phyloP scores from a whole-genome alignment of 257 asterid species.

The Solanum neorickii region DNA sequence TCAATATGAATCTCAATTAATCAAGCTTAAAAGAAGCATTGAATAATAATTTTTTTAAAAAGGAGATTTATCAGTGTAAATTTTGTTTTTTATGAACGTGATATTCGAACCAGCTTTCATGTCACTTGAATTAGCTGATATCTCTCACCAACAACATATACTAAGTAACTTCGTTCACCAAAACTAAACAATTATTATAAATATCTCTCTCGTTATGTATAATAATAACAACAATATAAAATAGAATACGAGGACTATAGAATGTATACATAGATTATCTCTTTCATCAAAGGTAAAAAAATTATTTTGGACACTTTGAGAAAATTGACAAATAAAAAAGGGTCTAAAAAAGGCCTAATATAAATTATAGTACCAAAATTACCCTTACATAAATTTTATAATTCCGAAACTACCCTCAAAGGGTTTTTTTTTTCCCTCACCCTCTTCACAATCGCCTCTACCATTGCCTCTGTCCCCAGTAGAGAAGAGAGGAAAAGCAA shows the following conservation, averaged over 20 bases:
- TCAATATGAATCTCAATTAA: not conserved
- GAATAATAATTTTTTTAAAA: not conserved
- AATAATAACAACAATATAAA: not conserved
- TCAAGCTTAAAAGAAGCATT: accelerated
- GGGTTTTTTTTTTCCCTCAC: not conserved
- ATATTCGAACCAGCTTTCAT: no score
- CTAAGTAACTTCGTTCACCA: not conserved
- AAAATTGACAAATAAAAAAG: not conserved
- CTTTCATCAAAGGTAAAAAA: not conserved
- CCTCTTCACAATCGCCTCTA: not conserved
- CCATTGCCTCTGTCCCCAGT: slow-evolving; percentile 5
- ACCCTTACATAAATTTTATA: not conserved
- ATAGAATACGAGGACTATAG: not conserved
- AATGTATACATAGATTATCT: not conserved
- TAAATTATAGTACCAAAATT: not conserved
- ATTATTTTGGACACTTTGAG: no score
- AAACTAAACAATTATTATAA: not conserved
- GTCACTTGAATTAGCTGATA: accelerated
- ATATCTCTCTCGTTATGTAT: not conserved
- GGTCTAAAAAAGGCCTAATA: not conserved
- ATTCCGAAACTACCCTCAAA: not conserved
- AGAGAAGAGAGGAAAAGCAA: slow-evolving; percentile 38
- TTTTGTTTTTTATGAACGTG: not conserved
- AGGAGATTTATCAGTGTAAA: not conserved
- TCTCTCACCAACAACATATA: accelerated